Percentiles rank a stretch among this genome's conserved stretches.
Conservation (phyloP, 2,329 filamentous ascomycete genomes). For the Ophiostoma australiae region DNA sequence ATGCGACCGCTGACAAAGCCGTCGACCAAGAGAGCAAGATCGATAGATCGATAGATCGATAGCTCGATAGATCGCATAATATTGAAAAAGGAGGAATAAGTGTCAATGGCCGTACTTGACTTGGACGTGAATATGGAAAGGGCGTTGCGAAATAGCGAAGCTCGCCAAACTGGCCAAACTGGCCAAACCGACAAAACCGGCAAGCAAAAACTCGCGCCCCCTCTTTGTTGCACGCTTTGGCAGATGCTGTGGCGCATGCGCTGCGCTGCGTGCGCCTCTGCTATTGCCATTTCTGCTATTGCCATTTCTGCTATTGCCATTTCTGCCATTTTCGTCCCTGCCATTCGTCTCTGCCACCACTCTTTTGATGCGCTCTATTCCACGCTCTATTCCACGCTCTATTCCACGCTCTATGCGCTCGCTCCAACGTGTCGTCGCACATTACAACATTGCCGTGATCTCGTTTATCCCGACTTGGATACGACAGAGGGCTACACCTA, state of each 20-base stretch:
- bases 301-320: too few relatives aligned
- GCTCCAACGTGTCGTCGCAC: neutral
- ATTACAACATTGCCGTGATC: too few relatives aligned
- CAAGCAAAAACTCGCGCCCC: neutral
- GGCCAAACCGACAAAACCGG: neutral
- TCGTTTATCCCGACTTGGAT: too few relatives aligned
- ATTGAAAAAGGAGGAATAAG: neutral
- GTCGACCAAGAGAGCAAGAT: neutral
- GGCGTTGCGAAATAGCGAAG: too few relatives aligned
- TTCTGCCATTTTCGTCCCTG: neutral
- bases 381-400: neutral
- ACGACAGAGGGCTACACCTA: too few relatives aligned
- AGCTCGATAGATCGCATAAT: neutral
- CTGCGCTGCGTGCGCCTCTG: neutral
- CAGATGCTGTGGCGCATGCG: slow-evolving; percentile 10
- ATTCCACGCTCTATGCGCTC: neutral
- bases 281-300: too few relatives aligned
- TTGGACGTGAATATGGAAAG: too few relatives aligned
- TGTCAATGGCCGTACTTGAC: too few relatives aligned
- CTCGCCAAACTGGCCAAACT: too few relatives aligned
- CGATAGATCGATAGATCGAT: too few relatives aligned
- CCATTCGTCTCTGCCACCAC: too few relatives aligned
- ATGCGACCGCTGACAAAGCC: slow-evolving; percentile 1
- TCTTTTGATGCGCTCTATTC: too few relatives aligned
- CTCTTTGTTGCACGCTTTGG: neutral